Conservation (phyloP, 768 basidiomycete species). For the Russula sp. region DNA sequence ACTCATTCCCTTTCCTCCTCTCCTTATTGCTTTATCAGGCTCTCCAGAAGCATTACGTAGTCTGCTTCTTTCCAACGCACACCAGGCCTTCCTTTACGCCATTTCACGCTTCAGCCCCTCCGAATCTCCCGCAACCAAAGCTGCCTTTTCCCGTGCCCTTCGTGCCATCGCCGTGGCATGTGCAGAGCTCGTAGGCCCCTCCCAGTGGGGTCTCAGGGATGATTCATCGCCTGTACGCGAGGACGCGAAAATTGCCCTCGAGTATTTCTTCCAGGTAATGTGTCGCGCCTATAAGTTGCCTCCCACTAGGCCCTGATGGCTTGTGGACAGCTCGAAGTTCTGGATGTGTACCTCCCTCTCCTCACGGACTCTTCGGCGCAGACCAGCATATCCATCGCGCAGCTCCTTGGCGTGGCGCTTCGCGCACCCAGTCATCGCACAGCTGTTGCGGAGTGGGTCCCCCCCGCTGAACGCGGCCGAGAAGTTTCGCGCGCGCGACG, state of each 20-base stretch:
- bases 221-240: constrained; percentile 36
- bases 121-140: constrained; percentile 38
- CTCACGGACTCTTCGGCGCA: constrained; percentile 42
- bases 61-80: constrained; percentile 52
- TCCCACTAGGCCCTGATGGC: constrained; percentile 7
- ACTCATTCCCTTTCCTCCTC: background rate
- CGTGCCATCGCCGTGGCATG: constrained; percentile 52
- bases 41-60: constrained; percentile 55
- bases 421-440: constrained; percentile 45
- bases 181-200: constrained; percentile 65
- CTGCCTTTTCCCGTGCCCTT: constrained; percentile 59
- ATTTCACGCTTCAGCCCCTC: constrained; percentile 43
- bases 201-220: constrained; percentile 57
- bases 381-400: constrained; percentile 46
- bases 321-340: constrained; percentile 42
- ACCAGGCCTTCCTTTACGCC: constrained; percentile 55
- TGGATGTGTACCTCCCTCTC: constrained; percentile 65
- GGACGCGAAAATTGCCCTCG: constrained; percentile 53
- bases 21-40: constrained; percentile 34
- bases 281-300: background rate
- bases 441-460: constrained; percentile 57
- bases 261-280: constrained; percentile 54
- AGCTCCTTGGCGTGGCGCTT: constrained; percentile 49
- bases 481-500: constrained; percentile 50
- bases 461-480: constrained; percentile 46